Evolutionary conservation across 129 eudicot species (phyloP).

Genomic region (Tanacetum coccineum): DNA sequence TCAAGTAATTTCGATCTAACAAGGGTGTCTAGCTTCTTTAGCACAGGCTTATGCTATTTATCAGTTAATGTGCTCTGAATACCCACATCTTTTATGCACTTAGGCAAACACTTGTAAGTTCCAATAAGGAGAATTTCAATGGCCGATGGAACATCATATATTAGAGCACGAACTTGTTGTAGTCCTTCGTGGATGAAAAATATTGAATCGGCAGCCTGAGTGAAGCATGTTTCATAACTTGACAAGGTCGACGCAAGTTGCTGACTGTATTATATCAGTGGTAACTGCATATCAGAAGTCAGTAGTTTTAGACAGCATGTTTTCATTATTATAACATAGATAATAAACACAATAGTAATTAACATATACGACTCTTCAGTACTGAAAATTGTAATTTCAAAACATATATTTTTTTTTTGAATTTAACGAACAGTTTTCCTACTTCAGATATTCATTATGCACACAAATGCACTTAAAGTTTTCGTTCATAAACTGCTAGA

Average conservation of each 20-base stretch:
- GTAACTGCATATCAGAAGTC: conserved; percentile 63
- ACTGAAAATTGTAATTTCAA: conserved; percentile 5
- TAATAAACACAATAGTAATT: background rate
- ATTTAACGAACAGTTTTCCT: too few relatives aligned
- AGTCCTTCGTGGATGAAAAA: conserved; percentile 96
- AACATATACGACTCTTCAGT: too few relatives aligned
- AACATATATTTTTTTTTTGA: too few relatives aligned
- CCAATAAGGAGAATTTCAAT: conserved; percentile 89
- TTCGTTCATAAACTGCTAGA: too few relatives aligned
- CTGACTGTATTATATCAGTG: conserved; percentile 82
- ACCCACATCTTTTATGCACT: conserved; percentile 89
- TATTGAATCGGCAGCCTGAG: conserved; percentile 95
- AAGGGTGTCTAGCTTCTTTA: conserved; percentile 70
- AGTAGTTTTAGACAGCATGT: background rate
- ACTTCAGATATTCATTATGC: too few relatives aligned
- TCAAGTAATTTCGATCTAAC: conserved; percentile 86
- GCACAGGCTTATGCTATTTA: conserved; percentile 74
- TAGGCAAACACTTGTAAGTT: conserved; percentile 79
- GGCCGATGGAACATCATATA: conserved; percentile 98
- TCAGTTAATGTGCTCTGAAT: conserved; percentile 61
- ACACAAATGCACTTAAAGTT: too few relatives aligned
- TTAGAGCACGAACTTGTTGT: conserved; percentile 98
- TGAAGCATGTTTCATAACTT: conserved; percentile 94
- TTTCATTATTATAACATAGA: background rate
- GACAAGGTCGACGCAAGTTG: conserved; percentile 87